Base-by-base conservation (phyloP, 257 asterid species). In the Nicotiana knightiana region DNA sequence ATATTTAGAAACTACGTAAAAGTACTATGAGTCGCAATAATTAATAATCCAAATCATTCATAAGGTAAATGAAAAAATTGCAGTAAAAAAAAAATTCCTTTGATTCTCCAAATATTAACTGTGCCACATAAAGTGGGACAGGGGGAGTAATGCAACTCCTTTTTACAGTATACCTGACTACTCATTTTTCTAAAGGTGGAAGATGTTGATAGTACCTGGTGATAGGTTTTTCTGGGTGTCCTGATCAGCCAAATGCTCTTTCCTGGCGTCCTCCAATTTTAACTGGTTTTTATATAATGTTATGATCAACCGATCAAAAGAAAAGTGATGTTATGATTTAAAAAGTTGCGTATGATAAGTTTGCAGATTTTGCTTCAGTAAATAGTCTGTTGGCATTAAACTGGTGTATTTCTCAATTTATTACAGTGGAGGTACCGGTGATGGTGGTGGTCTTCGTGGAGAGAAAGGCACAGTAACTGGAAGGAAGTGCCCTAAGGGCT, bases 381-480 rank as follows among this genome's bases (percentile, higher is more conserved):
- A 73, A 21, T 59, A 79, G 80, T 76, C 80, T 43, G 24, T 75
- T 84, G 43, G 37, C 68, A 59, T 80, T 83, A 57, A 85, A 88
- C 71, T 83, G 82, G 70, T 82, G 59, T 66, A 28, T 73, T 67
- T 83, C 84, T 62, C 55, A 61, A 87, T 83, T 67, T 85, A 76
- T 82, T 35, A 86, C 92, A 94, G 98, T 85, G 98, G 98, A 65
- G 97, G 97, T 82, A 75, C 89, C 55, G 98, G 98, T 80, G 88
- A 90, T 84, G 95, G 88, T 77, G 92, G 86, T 78, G 98, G 98
- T 83, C 90, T 82, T 87, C 85, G 21, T 6, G 98, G 98, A 81
- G 97, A 92, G 86, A 89, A 87, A 86, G 98, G 98, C 82, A 92
- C 98, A 67, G 82, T 94, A 83, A 94, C 97, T 2, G 98, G 98